Base-by-base conservation (phyloP, 306 rosid genomes). In the Alnus rubra region DNA sequence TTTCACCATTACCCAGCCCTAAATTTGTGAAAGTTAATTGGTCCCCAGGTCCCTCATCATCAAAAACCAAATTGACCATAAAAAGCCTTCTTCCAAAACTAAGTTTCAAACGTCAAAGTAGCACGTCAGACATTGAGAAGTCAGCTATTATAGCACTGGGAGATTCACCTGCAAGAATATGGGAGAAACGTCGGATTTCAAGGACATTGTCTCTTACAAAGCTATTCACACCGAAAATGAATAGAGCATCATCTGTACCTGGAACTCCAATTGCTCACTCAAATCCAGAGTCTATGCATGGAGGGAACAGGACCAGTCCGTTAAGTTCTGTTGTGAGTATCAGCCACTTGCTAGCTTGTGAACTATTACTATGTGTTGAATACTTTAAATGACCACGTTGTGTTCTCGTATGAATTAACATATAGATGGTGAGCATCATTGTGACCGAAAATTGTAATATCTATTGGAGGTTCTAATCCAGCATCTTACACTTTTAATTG, bases 1-100 rank as follows among this genome's bases (percentile, higher is more conserved):
- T 90, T 74, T 80, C 97, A 31, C 97, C 98, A 3, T 64, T 83
- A 58, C 83, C 85, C 9, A 86, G 91, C 83, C 92, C 97, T 19
- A 73, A 51, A 71, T 60, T 82, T 67, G 63, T 70, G 11, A 82
- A 75, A 75, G 71, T 47, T 55, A 77, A 65, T 67, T 82, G 76
- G 58, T 87, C 90, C 72, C 92, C 90, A 0, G 85, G 84, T 19
- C 88, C 94, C 49, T 87, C 90, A 1, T 42, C 84, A 0, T 83
- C 92, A 1, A 89, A 75, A 82, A 80, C 42, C 47, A 88, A 83
- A 81, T 65, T 89, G 71, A 86, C 72, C 75, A 63, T 82, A 1
- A 86, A 78, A 76, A 69, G 81, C 74, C 78, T 90, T 79, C 89
- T 88, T 71, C 93, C 97, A 18, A 91, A 86, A 83, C 84, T 86